Percentiles rank a stretch among this genome's conserved stretches.
phyloP scores from a whole-genome alignment of 116 monocot genomes.

The Cymodocea nodosa region DNA sequence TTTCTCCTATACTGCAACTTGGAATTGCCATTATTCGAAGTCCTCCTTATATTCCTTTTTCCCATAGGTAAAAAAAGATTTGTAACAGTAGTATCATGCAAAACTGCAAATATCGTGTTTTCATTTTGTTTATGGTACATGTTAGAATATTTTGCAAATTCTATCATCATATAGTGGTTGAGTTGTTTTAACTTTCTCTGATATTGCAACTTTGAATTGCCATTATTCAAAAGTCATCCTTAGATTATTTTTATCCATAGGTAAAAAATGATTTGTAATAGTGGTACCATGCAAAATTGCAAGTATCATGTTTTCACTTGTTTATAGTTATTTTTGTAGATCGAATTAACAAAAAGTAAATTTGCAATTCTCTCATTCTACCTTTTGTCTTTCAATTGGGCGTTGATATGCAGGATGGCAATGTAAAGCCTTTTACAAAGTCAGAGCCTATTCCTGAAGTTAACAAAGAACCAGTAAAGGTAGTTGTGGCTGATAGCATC shows the following conservation, averaged over 20 bases:
- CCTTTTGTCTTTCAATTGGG: background rate
- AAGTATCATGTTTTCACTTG: too few relatives aligned
- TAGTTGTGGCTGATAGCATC: slow-evolving; percentile 66
- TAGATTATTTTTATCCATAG: too few relatives aligned
- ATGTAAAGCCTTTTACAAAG: slow-evolving; percentile 44
- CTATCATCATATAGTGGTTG: too few relatives aligned
- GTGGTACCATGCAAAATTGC: too few relatives aligned
- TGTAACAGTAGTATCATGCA: too few relatives aligned
- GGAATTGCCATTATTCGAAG: background rate
- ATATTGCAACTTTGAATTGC: background rate
- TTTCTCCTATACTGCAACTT: background rate
- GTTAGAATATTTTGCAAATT: slow-evolving; percentile 14
- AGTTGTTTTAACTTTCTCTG: background rate
- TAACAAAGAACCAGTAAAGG: slow-evolving; percentile 85
- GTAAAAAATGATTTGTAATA: too few relatives aligned
- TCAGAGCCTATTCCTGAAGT: slow-evolving; percentile 87
- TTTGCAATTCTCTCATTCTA: too few relatives aligned
- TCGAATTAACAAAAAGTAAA: too few relatives aligned
- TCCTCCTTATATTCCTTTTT: too few relatives aligned
- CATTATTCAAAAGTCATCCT: background rate
- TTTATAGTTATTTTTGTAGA: too few relatives aligned
- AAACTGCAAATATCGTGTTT: too few relatives aligned
- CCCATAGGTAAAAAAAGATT: too few relatives aligned
- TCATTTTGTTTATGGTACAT: slow-evolving; percentile 21
- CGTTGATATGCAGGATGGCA: slow-evolving; percentile 50